Percentiles rank a stretch among this genome's conserved stretches.
These are phyloP conservation scores for Solanum microdontum DNA, from an alignment of 257 asterid genomes.

Conservation along the genomic window DNA sequence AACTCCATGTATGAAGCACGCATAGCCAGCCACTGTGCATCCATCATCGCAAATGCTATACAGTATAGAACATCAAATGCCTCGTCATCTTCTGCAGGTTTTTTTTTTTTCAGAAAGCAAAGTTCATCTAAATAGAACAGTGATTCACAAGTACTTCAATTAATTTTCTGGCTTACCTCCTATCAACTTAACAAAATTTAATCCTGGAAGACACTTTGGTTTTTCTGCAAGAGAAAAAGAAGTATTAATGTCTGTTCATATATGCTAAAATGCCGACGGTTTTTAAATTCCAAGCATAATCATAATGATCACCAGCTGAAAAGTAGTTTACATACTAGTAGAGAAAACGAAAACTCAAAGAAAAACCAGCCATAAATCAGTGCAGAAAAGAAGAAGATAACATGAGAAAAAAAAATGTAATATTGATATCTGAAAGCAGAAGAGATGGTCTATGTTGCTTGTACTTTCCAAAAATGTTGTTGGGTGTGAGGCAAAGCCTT, in stretches of 20 bases:
- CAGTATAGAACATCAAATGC: conserved; percentile 84
- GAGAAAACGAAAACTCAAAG: not conserved
- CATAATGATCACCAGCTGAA: not conserved
- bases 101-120: not conserved
- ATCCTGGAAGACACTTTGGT: conserved; percentile 72
- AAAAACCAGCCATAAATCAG: not conserved
- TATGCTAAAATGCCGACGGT: not conserved
- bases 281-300: not conserved
- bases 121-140: not conserved
- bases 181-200: conserved; percentile 52
- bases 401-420: not conserved
- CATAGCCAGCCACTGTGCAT: conserved; percentile 99
- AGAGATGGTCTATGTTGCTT: not conserved
- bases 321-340: not conserved
- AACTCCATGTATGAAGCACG: conserved; percentile 87
- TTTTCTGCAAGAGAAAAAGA: conserved; percentile 39
- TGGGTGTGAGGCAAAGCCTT: not conserved
- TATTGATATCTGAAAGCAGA: not conserved
- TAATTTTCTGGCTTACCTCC: conserved; percentile 44
- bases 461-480: not conserved
- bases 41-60: conserved; percentile 81
- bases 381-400: not conserved
- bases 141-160: not conserved
- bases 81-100: conserved; percentile 60
- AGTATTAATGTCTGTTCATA: not conserved